Evolutionary conservation across 2,329 filamentous ascomycete genomes (phyloP).

Genomic region (Dryadomyces quercivorus): DNA sequence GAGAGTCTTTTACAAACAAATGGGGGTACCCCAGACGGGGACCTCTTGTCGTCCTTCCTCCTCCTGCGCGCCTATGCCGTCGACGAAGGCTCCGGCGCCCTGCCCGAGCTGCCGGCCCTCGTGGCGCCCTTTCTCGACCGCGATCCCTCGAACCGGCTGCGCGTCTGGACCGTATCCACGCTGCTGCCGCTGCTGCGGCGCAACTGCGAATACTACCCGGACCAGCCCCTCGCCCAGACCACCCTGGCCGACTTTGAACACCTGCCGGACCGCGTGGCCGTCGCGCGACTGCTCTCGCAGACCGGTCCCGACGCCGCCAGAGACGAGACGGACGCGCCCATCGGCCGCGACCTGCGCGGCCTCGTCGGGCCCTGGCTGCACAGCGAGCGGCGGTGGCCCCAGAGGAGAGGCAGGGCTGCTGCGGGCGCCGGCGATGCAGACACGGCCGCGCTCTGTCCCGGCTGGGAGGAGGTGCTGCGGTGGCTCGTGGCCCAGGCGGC

Average conservation of each 20-base stretch:
- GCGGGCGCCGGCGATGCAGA: not conserved
- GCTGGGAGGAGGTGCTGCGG: conserved; percentile 57
- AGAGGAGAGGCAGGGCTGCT: conserved; percentile 8
- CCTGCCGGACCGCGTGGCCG: conserved; percentile 44
- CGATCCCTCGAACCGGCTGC: conserved; percentile 37
- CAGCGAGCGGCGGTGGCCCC: conserved; percentile 43
- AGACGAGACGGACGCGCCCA: conserved; percentile 8
- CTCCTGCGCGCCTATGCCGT: conserved; percentile 56
- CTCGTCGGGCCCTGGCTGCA: conserved; percentile 65
- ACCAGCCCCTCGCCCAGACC: conserved; percentile 27
- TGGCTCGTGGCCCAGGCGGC: conserved; percentile 54
- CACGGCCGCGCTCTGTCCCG: conserved; percentile 29
- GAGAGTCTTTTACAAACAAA: conserved; percentile 30
- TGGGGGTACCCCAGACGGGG: conserved; percentile 24
- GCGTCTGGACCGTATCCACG: conserved; percentile 56
- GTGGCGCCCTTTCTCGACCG: conserved; percentile 55
- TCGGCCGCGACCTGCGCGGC: conserved; percentile 54
- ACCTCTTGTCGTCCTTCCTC: conserved; percentile 39
- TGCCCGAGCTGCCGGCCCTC: conserved; percentile 55
- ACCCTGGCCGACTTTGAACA: conserved; percentile 53
- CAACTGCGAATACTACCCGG: conserved; percentile 57
- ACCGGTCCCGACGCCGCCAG: conserved; percentile 25
- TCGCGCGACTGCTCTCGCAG: conserved; percentile 48
- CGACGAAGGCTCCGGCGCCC: conserved; percentile 59
- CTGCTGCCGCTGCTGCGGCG: conserved; percentile 57